Evolutionary conservation across 208 protist genomes (phyloP), one percentile per base, ranked within the genome.

Genomic region (Leishmania guyanensis): DNA sequence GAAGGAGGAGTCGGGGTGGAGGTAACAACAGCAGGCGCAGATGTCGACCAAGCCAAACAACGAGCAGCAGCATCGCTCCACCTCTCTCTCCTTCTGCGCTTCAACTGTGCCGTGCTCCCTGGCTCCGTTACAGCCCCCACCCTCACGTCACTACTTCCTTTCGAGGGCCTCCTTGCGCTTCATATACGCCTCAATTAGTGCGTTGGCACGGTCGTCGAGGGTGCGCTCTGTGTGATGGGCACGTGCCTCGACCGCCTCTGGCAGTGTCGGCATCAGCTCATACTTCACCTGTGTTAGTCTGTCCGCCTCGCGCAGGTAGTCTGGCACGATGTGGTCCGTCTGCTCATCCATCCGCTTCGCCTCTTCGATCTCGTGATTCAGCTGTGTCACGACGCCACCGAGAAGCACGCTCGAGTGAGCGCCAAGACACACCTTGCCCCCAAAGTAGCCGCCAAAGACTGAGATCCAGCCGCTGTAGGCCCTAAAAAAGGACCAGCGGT

Each of bases 381-480:
- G 82, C 62, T 87, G 82, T 71, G 84, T 84, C 46, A 95, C 79
- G 26, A 96, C 88, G 29, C 85, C 83, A 0, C 70, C 65, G 50
- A 93, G 71, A 46, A 94, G 87, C 73, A 91, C 86, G 50, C 82
- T 78, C 53, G 84, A 92, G 84, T 98, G 93, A 12, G 88, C 29
- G 39, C 81, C 89, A 16, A 91, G 70, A 80, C 91, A 92, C n/a
- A 78, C 84, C 75, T 91, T 95, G 39, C 92, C 93, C 36, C 94
- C 94, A 86, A 88, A 87, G 86, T 96, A 98, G 74, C 94, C 94
- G 29, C 90, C 90, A 0, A 86, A 86, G 43, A 96, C 78, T 26
- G 92, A 88, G 46, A 96, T 92, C 88, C 88, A 96, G 54, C 92
- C 92, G 39, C 88, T 89, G 85, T 96, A 98, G 29, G 65, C 78